Conservation (phyloP, 2,329 filamentous ascomycete species). For the Teratosphaeria pseudoeucalypti region DNA sequence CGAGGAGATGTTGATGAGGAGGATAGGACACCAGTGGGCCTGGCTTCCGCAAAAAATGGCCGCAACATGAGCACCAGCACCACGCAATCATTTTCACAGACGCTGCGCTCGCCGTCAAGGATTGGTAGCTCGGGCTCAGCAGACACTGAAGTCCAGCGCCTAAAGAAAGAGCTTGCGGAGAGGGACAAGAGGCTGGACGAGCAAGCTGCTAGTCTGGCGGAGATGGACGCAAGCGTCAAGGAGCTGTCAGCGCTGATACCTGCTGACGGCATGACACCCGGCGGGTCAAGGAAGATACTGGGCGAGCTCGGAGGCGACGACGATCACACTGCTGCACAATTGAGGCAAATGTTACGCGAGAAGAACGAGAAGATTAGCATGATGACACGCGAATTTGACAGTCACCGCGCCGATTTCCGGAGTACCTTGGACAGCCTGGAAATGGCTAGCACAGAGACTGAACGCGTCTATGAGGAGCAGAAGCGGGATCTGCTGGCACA, state of each 20-base stretch:
- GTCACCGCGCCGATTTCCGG: slow-evolving; percentile 87
- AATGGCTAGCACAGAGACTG: slow-evolving; percentile 88
- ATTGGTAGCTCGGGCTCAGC: slow-evolving; percentile 28
- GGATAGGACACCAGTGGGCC: slow-evolving; percentile 17
- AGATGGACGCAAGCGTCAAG: slow-evolving; percentile 83
- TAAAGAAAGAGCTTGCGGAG: slow-evolving; percentile 68
- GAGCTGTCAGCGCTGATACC: slow-evolving; percentile 69
- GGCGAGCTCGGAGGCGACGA: slow-evolving; percentile 54
- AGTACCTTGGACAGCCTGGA: slow-evolving; percentile 96
- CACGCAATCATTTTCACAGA: slow-evolving; percentile 29
- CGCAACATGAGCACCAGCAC: slow-evolving; percentile 22
- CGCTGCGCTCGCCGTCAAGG: slow-evolving; percentile 27
- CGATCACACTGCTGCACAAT: slow-evolving; percentile 36
- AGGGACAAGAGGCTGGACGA: slow-evolving; percentile 81
- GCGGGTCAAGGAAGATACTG: slow-evolving; percentile 8
- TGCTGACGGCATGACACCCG: slow-evolving; percentile 35
- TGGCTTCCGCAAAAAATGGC: slow-evolving; percentile 32
- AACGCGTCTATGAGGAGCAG: slow-evolving; percentile 89
- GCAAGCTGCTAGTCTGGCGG: slow-evolving; percentile 67
- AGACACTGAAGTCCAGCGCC: slow-evolving; percentile 62
- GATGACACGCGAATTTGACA: slow-evolving; percentile 88
- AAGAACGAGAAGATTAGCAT: slow-evolving; percentile 95
- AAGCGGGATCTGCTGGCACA: slow-evolving; percentile 79
- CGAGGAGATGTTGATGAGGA: slow-evolving; percentile 30
- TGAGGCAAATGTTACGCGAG: slow-evolving; percentile 75